phyloP scores from a whole-genome alignment of 108 stramenopile genomes.

The Discostella stelligeroides region DNA sequence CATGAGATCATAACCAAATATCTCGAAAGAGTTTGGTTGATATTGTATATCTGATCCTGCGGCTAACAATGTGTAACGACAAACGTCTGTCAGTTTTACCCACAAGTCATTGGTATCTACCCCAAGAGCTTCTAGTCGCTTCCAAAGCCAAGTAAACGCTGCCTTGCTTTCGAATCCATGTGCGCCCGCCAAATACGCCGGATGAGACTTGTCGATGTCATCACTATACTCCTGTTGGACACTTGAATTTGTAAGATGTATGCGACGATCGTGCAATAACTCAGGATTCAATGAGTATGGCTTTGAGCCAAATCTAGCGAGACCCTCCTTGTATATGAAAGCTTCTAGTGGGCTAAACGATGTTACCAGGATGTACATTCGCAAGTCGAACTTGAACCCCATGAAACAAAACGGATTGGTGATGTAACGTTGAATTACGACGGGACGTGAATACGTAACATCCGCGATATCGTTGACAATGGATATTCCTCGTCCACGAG shows the following conservation, averaged over 20 bases:
- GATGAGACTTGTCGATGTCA: constrained; percentile 64
- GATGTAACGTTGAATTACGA: constrained; percentile 79
- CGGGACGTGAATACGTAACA: constrained; percentile 65
- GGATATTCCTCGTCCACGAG: constrained; percentile 81
- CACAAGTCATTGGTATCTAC: constrained; percentile 60
- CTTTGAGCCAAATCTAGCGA: constrained; percentile 77
- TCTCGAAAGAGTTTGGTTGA: constrained; percentile 87
- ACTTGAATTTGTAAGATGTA: constrained; percentile 64
- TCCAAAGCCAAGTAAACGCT: constrained; percentile 48
- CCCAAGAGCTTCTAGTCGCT: constrained; percentile 36
- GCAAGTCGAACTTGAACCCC: constrained; percentile 86
- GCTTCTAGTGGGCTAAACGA: constrained; percentile 83
- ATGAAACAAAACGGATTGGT: constrained; percentile 79
- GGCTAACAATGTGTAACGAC: constrained; percentile 67
- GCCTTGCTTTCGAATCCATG: constrained; percentile 43
- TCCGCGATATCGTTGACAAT: constrained; percentile 65
- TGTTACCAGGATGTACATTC: constrained; percentile 86
- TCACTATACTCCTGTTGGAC: constrained; percentile 68
- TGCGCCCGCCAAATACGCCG: constrained; percentile 53
- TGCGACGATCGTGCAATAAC: constrained; percentile 30
- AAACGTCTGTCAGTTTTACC: constrained; percentile 66
- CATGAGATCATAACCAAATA: constrained; percentile 88
- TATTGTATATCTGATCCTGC: constrained; percentile 64
- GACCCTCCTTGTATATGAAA: constrained; percentile 82
- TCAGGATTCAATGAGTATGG: constrained; percentile 62